Conservation (phyloP, 2,329 filamentous ascomycete species). For the Lachnum nothofagi region DNA sequence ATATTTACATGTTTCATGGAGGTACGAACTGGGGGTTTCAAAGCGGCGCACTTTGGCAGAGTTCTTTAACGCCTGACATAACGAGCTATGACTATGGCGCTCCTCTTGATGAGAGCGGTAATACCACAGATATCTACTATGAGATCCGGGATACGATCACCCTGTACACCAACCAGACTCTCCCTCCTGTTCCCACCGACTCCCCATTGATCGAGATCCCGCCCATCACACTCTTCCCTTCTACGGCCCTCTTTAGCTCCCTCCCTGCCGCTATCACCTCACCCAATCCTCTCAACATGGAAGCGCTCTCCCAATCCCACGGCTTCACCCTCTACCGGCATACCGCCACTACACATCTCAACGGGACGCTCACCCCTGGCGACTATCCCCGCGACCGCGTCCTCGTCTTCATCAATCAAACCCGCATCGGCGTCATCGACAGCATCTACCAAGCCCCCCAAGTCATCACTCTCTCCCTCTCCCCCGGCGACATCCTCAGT, state of each 20-base stretch:
- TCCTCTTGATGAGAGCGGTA: conserved; percentile 46
- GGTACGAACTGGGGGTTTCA: conserved; percentile 47
- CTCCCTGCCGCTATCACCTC: conserved; percentile 25
- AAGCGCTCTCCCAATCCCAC: conserved; percentile 40
- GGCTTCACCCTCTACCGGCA: conserved; percentile 43
- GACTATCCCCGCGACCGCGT: conserved; percentile 43
- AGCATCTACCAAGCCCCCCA: conserved; percentile 39
- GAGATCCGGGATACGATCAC: conserved; percentile 37
- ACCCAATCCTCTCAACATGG: conserved; percentile 40
- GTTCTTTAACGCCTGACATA: conserved; percentile 38
- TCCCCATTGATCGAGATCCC: conserved; percentile 34
- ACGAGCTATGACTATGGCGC: conserved; percentile 49
- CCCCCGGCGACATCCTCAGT: conserved; percentile 37
- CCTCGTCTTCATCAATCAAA: conserved; percentile 43
- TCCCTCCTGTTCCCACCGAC: conserved; percentile 35
- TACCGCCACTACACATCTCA: conserved; percentile 22
- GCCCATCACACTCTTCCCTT: conserved; percentile 36
- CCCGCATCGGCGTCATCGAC: conserved; percentile 42
- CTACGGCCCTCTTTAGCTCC: conserved; percentile 37
- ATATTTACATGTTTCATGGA: conserved; percentile 50
- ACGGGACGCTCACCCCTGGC: conserved; percentile 38
- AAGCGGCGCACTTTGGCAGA: conserved; percentile 42
- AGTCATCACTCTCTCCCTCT: conserved; percentile 36
- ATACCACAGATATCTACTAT: conserved; percentile 41
- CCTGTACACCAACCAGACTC: conserved; percentile 33